Conservation (phyloP, 345 rosid species). For the Sonneratia caseolaris region DNA sequence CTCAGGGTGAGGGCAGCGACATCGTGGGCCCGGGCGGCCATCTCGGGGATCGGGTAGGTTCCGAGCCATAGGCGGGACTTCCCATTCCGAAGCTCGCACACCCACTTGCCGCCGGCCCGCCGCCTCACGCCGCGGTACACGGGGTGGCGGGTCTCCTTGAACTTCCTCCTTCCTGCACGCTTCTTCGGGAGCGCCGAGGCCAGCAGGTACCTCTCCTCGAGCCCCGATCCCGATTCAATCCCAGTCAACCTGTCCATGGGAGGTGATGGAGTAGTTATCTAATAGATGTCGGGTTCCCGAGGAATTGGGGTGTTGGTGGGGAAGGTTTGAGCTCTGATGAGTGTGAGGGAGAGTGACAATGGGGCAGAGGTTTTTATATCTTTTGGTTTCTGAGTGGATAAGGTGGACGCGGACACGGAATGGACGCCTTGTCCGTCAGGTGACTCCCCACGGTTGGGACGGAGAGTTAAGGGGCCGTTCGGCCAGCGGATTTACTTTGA, state of each 20-base stretch:
- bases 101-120: slow-evolving; percentile 44
- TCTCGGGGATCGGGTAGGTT: slow-evolving; percentile 31
- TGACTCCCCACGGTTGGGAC: not conserved
- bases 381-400: not conserved
- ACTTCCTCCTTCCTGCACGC: slow-evolving; percentile 49
- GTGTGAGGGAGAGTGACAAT: not conserved
- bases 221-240: not conserved
- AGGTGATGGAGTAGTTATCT: not conserved
- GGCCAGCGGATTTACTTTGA: not conserved
- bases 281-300: not conserved
- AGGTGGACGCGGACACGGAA: not conserved
- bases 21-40: slow-evolving; percentile 48
- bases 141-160: slow-evolving; percentile 55
- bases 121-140: slow-evolving; percentile 40
- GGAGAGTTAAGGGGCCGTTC: not conserved
- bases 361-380: not conserved
- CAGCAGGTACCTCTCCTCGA: slow-evolving; percentile 21
- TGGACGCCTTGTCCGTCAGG: not conserved
- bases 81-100: slow-evolving; percentile 35
- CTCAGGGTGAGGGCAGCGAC: slow-evolving; percentile 36
- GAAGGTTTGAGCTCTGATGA: not conserved
- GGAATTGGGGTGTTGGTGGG: too few relatives aligned
- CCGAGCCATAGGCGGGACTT: slow-evolving; percentile 46
- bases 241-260: not conserved
- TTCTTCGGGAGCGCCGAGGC: slow-evolving; percentile 55